Evolutionary conservation across 2,329 filamentous ascomycete genomes (phyloP), one percentile per base, ranked within the genome.

Genomic region (Beauveria sp.): DNA sequence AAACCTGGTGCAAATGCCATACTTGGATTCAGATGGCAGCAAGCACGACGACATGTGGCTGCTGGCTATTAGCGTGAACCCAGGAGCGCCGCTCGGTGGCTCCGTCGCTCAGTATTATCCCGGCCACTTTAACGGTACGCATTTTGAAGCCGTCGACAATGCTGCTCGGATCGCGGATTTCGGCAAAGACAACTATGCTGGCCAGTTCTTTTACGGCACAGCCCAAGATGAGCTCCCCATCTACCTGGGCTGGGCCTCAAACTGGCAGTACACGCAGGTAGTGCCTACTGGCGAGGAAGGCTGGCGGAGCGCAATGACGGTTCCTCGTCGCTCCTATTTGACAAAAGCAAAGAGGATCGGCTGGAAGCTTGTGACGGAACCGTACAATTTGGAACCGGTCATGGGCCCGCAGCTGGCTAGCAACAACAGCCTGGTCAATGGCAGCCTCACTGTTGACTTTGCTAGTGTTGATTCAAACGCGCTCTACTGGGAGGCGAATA

Each of bases 51-150:
- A 69, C 18, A 66, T 68, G 66, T 78, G 70, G 71, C 72, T 83
- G 24, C 68, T 86, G 65, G 66, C 73, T 3, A 76, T 86, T 43
- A 82, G 78, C 14, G 79, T 85, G 67, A 85, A 85, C 65, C 83
- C 83, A 0, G 83, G 83, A 5, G 82, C 80, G 0, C 83, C 83
- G 0, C 72, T 80, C 0, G 83, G 83, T 9, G 83, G 83, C 0
- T 83, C 80, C 1, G 77, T 80, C 20, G 77, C 77, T 1, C 71
- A 85, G 68, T 86, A 86, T 68, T 83, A 82, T 73, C 73, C 80
- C 0, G 85, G 86, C 5, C 73, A 71, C 2, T 88, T 87, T 74
- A 86, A 88, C 65, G 86, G 85, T n/a, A 87, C 83, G 0, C 81
- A 85, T 68, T 88, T 86, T 63, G 64, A 67, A n/a, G 64, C 71